A percentile compares a stretch with the other conserved stretches of the same genome.
phyloP scores from a whole-genome alignment of 805 yeast genomes.

The Candida parachauliodes region DNA sequence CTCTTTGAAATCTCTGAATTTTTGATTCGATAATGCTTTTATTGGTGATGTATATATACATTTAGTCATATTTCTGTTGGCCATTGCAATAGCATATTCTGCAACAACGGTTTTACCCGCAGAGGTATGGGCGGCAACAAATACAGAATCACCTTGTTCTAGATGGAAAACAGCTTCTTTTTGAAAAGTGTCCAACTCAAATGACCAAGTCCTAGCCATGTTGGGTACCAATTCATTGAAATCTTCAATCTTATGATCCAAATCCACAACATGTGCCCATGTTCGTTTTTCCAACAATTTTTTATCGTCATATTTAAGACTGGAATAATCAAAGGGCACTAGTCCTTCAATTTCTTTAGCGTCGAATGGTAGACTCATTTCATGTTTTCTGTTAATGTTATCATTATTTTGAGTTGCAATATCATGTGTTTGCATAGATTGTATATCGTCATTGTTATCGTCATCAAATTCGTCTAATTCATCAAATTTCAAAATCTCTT shows the following conservation, averaged over 20 bases:
- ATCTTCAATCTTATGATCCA: constrained; percentile 77
- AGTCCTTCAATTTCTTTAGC: constrained; percentile 47
- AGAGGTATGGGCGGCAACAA: constrained; percentile 98
- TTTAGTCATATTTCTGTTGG: constrained; percentile 91
- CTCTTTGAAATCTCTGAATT: constrained; percentile 81
- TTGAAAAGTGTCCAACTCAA: constrained; percentile 90
- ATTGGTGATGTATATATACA: constrained; percentile 96
- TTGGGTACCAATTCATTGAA: constrained; percentile 86
- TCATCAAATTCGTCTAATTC: constrained; percentile 13
- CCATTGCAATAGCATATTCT: constrained; percentile 97
- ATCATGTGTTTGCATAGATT: constrained; percentile 2
- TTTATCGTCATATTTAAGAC: constrained; percentile 19
- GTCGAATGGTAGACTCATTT: constrained; percentile 24
- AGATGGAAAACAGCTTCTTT: constrained; percentile 95
- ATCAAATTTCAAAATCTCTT: constrained; percentile 1
- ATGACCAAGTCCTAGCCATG: constrained; percentile 93
- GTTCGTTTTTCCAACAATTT: constrained; percentile 43
- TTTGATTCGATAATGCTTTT: constrained; percentile 85
- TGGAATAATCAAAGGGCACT: constrained; percentile 31
- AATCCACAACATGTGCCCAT: constrained; percentile 96
- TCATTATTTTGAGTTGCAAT: neutral
- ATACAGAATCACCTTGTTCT: constrained; percentile 97
- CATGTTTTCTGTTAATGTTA: neutral
- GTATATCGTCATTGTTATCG: constrained; percentile 8
- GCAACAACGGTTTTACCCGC: constrained; percentile 99